Base-by-base conservation (phyloP, 192 early-diverging fungal species). In the Rhizoclosmatium sp. region DNA sequence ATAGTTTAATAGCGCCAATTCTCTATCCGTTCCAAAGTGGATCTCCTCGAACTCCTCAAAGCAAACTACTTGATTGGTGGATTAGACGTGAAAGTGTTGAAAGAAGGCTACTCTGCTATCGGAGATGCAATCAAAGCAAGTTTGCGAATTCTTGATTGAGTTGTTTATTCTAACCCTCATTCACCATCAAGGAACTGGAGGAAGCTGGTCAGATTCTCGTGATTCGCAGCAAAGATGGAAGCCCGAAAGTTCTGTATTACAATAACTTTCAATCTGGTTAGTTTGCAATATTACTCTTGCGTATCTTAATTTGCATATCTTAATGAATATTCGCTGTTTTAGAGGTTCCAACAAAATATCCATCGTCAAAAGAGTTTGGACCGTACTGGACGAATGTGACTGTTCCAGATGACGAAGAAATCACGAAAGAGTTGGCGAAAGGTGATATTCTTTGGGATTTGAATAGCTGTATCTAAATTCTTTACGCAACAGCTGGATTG, bases 351-450 rank as follows among this genome's bases (percentile, higher is more conserved):
- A 66, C 64, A 54, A 76, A 76, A 67, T 76, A 76, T 62, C 75
- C 75, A 47, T 44, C 75, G 10, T 76, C 75, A 16, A 66, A 41
- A 3, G 64, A 76, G 47, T 76, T 76, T 48, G 44, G 48, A 21
- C 4, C 75, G 4, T 76, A 76, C 41, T 76, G 75, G 75, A 64
- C 64, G 19, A 65, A 76, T 41, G 65, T 76, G 5, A 21, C 58
- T 23, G 75, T 76, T 16, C 75, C 75, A 14, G 65, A 76, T 67
- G 75, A 76, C 47, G 75, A 76, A 54, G 75, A 76, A 67, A 67
- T 76, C 4, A 19, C 75, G 5, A 65, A 59, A 41, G 75, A 66
- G 31, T 61, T 76, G 10, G 60, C 64, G 23, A 65, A 62, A 75
- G 73, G 73, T 75, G 16, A 10, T 31, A 31, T 31, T 31, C 31